Evolutionary conservation across 2,329 filamentous ascomycete genomes (phyloP).

Genomic region (Hymenoscyphus scutula): DNA sequence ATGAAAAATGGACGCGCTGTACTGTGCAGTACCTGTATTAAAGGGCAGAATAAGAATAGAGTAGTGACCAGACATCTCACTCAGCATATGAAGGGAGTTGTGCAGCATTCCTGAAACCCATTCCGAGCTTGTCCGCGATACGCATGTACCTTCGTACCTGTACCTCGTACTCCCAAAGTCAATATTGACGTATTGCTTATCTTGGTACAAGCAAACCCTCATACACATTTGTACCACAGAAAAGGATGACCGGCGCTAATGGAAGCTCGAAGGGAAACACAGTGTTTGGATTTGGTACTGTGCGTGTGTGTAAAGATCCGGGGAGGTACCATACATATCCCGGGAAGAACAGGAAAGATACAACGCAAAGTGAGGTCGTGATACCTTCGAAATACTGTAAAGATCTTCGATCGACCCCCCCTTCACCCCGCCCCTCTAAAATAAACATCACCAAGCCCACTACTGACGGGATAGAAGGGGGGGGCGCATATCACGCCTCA

Average conservation of each 20-base stretch:
- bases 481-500: not conserved
- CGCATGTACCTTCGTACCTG: slow-evolving; percentile 3
- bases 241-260: not conserved
- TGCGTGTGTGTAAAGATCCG: not conserved
- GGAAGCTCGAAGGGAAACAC: not conserved
- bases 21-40: not conserved
- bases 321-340: not conserved
- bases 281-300: not conserved
- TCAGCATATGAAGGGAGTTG: not conserved
- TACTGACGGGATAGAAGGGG: too few species aligned
- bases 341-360: not conserved
- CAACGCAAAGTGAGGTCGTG: not conserved
- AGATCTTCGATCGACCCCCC: slow-evolving; percentile 4
- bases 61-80: slow-evolving; percentile 8
- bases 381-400: not conserved
- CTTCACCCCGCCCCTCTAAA: not conserved
- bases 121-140: slow-evolving; percentile 6
- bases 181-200: not conserved
- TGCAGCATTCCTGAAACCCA: slow-evolving; percentile 12
- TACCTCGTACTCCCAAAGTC: not conserved
- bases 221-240: too few species aligned
- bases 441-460: not conserved
- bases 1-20: not conserved
- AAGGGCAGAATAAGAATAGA: slow-evolving; percentile 3
- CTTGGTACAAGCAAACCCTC: not conserved